Percentiles rank a stretch among this genome's conserved stretches.
phyloP scores from a whole-genome alignment of 169 alveolate genomes.

The Plasmodium reichenowi region DNA sequence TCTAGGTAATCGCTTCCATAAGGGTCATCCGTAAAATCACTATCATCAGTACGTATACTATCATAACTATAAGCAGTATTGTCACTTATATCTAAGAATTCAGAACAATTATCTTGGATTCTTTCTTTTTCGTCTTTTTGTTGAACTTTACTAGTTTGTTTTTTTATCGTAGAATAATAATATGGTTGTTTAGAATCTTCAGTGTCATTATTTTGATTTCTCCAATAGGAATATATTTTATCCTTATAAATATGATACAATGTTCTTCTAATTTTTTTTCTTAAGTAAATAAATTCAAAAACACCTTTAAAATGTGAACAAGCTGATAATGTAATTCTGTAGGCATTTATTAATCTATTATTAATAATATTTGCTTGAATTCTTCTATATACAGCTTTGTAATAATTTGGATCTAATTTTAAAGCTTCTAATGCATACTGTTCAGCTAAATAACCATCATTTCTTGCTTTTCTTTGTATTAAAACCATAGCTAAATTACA shows the following conservation, averaged over 20 bases:
- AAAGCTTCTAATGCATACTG: slow-evolving; percentile 32
- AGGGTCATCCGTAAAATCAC: no score
- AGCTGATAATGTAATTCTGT: slow-evolving; percentile 35
- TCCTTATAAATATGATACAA: slow-evolving; percentile 18
- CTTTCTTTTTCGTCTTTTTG: background rate
- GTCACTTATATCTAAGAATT: no score
- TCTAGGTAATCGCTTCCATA: no score
- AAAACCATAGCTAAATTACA: slow-evolving; percentile 32
- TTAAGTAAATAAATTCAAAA: slow-evolving; percentile 21
- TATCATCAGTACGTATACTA: no score
- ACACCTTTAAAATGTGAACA: slow-evolving; percentile 28
- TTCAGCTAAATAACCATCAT: slow-evolving; percentile 48
- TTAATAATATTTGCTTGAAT: slow-evolving; percentile 36
- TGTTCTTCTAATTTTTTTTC: slow-evolving; percentile 22
- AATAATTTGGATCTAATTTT: slow-evolving; percentile 28
- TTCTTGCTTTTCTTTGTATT: slow-evolving; percentile 33
- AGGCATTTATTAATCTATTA: slow-evolving; percentile 24
- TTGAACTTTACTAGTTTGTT: background rate
- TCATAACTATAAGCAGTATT: no score
- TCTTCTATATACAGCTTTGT: slow-evolving; percentile 50
- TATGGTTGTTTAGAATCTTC: no score
- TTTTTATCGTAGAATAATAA: background rate
- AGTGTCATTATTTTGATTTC: background rate
- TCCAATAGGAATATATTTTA: background rate
- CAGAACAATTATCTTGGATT: background rate